Evolutionary conservation across 345 rosid species (phyloP), one percentile per base, ranked within the genome.

Genomic region (Arabis hirsuta): DNA sequence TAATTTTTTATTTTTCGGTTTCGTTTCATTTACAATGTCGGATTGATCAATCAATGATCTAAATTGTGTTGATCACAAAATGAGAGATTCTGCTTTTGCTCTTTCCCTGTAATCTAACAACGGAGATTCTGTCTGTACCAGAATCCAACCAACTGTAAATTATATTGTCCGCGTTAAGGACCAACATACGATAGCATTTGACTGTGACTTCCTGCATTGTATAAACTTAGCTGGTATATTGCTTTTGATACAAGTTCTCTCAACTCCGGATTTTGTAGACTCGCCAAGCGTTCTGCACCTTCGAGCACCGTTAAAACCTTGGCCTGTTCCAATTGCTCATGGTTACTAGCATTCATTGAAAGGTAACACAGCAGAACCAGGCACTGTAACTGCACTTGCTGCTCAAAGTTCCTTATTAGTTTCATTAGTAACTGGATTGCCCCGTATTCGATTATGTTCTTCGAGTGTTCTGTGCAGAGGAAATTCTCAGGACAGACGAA

Each of bases 301-400:
- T 91, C 97, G 0, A 94, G 89, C n/a, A 84, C 89, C 44, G 81
- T 86, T 81, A 89, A 79, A 34, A 88, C 90, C 82, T 91, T 81
- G 22, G 95, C 89, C 60, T 83, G 94, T 36, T 85, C 89, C 78
- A 91, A 26, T 27, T 73, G 84, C 74, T 79, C 78, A 1, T 76
- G 83, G 72, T 91, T 78, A 56, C 92, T 85, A 3, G 89, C 88
- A 46, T 83, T 87, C 39, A 89, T 19, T 0, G 94, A 84, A 20
- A 94, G 87, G 81, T 88, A 86, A 76, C 98, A 91, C 48, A 94
- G 87, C 61, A 94, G 84, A 63, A 80, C 51, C 61, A 94, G 60
- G 1, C 84, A 88, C 0, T 89, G 81, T 73, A 90, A 58, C 76
- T 84, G 92, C 9, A 82, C 72, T 59, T 57, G 69, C 72, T 57